These are phyloP conservation scores for Penicillium hesseltinei DNA, from an alignment of 2,329 filamentous ascomycete species.

Conservation along the genomic window DNA sequence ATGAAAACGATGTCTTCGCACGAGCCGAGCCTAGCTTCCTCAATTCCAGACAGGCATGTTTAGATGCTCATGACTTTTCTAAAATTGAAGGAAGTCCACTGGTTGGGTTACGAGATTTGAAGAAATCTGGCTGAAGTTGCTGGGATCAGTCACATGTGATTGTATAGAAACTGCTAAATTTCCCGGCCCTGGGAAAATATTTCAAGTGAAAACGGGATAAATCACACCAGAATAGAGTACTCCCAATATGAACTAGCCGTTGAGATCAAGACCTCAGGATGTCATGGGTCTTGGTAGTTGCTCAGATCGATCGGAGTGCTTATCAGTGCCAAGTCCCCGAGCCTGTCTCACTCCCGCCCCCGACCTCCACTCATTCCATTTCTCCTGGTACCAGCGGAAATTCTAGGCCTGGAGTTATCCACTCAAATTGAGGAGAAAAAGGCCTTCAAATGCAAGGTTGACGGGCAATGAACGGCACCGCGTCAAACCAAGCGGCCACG, in stretches of 20 bases:
- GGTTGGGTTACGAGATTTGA: constrained; percentile 36
- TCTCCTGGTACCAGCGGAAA: background rate
- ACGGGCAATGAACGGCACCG: background rate
- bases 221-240: no score
- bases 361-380: background rate
- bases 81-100: constrained; percentile 43
- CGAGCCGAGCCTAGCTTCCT: constrained; percentile 50
- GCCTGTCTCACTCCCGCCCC: background rate
- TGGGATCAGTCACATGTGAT: background rate
- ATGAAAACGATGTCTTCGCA: constrained; percentile 47
- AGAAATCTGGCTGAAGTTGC: background rate
- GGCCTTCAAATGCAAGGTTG: background rate
- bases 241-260: background rate
- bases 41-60: constrained; percentile 52
- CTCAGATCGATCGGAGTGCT: background rate
- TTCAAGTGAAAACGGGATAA: no score
- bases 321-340: constrained; percentile 1
- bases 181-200: background rate
- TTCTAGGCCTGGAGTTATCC: background rate
- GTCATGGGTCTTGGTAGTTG: background rate
- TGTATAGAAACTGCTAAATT: background rate
- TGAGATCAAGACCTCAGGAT: background rate
- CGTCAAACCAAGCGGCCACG: constrained; percentile 3
- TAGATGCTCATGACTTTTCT: constrained; percentile 55
- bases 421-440: background rate